phyloP scores from a whole-genome alignment of 2,329 filamentous ascomycete genomes.

The Parasarocladium wereldwijsianum region DNA sequence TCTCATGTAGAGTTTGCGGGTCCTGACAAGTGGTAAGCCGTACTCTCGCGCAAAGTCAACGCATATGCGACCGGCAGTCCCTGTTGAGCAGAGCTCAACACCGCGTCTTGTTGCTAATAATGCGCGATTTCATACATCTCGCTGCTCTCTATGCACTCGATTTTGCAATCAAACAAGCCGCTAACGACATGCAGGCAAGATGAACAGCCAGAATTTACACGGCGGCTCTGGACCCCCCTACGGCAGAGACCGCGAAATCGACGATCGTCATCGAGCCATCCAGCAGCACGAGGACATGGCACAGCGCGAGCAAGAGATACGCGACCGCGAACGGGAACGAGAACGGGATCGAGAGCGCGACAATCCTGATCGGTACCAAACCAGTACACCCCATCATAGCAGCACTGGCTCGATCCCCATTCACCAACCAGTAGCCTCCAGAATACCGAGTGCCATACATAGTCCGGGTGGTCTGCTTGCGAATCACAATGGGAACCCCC shows the following conservation, averaged over 20 bases:
- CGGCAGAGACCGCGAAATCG: conserved; percentile 33
- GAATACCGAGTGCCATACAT: conserved; percentile 70
- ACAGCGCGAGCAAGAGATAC: conserved; percentile 25
- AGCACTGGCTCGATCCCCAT: conserved; percentile 79
- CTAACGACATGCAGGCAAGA: too few species aligned
- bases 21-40: too few species aligned
- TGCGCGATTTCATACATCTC: too few species aligned
- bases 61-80: too few species aligned
- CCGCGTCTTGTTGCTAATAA: too few species aligned
- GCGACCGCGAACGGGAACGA: conserved; percentile 46
- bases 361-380: conserved; percentile 50
- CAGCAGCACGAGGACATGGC: conserved; percentile 33
- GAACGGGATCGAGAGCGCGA: conserved; percentile 51
- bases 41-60: too few species aligned
- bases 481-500: conserved; percentile 48
- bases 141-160: too few species aligned
- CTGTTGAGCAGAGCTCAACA: too few species aligned
- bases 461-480: conserved; percentile 80
- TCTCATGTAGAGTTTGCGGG: too few species aligned
- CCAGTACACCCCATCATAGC: conserved; percentile 59
- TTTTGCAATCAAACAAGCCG: too few species aligned
- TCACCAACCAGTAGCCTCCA: conserved; percentile 82
- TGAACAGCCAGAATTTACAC: conserved; percentile 31
- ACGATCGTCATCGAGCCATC: conserved; percentile 30
- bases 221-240: conserved; percentile 24